Evolutionary conservation across 441 rosid genomes (phyloP), one percentile per base, ranked within the genome.

Genomic region (Codiaeum variegatum): DNA sequence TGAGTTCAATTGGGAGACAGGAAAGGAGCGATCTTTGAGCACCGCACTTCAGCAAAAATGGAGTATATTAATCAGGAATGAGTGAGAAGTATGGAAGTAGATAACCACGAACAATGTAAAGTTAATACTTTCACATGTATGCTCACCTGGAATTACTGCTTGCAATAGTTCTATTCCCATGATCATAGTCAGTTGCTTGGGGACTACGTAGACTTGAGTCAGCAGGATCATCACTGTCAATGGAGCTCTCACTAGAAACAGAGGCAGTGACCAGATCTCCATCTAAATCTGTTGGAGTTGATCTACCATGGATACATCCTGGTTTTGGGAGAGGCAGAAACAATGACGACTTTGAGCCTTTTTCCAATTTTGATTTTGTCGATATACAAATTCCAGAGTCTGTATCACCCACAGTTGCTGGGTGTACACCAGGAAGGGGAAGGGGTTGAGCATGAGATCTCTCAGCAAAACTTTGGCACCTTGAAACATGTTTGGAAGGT

Each of bases 401-500:
- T 32, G 85, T 83, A n/a, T 78, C 83, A 29, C 77, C 83, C 52
- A 82, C 83, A 68, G 75, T 62, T 61, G 81, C 83, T 62, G 79
- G 77, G 69, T 76, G 77, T 75, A 76, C 62, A 40, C 76, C 82
- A 73, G 94, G 94, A 79, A 88, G 85, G 4, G 94, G 94, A 70
- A 90, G 92, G 21, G 94, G 92, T 62, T 88, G 94, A 16, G 92
- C 87, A 75, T 36, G 81, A 60, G 86, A 70, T 78, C 88, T 83
- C 66, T 78, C 89, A 44, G 67, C 71, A 79, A 90, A 90, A 77
- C 89, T 90, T 79, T 86, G 94, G 75, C 88, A 81, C 76, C 90
- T 84, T 26, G 77, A 77, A 38, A 88, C 94, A 73, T 82, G 70
- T 71, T 85, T 90, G 46, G 87, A 78, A 75, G 92, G 94, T 13